Evolutionary conservation across 177 flowering plant species (phyloP).

Genomic region (Vitis hybrid): DNA sequence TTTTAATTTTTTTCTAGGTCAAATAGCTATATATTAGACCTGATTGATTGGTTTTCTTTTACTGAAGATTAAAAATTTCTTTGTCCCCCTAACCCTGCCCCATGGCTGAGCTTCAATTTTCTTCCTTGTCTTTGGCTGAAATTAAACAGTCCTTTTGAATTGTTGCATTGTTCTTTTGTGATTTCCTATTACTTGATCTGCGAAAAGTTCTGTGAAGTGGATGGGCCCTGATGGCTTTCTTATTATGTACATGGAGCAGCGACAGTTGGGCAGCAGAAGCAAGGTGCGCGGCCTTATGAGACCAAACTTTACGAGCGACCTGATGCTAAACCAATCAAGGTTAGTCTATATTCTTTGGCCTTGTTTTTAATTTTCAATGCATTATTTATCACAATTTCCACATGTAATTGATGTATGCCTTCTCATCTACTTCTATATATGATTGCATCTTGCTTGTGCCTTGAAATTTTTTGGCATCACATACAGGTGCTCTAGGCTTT

Average conservation of each 20-base stretch:
- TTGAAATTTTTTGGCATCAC: background rate
- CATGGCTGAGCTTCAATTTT: no score
- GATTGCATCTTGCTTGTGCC: background rate
- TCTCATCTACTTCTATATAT: background rate
- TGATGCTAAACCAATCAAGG: constrained; percentile 57
- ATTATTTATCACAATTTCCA: background rate
- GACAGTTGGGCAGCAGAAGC: constrained; percentile 43
- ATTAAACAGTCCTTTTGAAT: background rate
- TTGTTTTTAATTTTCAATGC: background rate
- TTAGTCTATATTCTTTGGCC: constrained; percentile 15
- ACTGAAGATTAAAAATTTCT: no score
- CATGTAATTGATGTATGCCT: background rate
- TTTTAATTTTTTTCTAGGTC: no score
- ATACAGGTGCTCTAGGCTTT: no score
- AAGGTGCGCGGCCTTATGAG: constrained; percentile 44
- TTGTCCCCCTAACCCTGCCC: no score
- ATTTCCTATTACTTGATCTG: background rate
- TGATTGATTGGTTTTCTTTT: no score
- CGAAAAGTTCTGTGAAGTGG: background rate
- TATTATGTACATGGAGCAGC: constrained; percentile 21
- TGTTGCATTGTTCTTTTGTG: no score
- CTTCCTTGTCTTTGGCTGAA: background rate
- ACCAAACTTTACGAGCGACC: constrained; percentile 47
- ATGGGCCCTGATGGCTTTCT: background rate
- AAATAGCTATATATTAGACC: no score